Conservation (phyloP, 1,139 yeast genomes). For the Taiozyma sp. region DNA sequence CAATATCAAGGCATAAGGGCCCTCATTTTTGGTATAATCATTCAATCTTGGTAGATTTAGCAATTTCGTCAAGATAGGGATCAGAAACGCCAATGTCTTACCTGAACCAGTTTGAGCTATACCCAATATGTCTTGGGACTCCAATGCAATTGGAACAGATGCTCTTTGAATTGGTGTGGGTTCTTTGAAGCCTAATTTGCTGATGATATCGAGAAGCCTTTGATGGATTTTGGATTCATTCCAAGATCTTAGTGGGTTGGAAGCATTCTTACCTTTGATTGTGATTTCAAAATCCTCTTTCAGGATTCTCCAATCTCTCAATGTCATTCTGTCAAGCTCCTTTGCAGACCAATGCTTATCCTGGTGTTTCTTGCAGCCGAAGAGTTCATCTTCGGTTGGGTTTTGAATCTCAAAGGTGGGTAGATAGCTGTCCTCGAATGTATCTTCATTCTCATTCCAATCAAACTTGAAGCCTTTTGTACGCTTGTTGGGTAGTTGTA, state of each 20-base stretch:
- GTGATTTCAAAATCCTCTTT: conserved; percentile 71
- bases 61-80: conserved; percentile 66
- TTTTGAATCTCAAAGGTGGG: background rate
- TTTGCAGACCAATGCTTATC: conserved; percentile 71
- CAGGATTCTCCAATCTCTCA: conserved; percentile 86
- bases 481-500: background rate
- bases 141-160: conserved; percentile 68
- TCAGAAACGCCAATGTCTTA: conserved; percentile 77
- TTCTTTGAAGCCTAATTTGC: conserved; percentile 40
- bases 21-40: conserved; percentile 39
- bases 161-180: conserved; percentile 94
- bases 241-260: conserved; percentile 73
- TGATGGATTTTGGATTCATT: conserved; percentile 48
- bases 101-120: conserved; percentile 98
- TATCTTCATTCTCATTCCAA: conserved; percentile 69
- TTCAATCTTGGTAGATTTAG: conserved; percentile 38
- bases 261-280: conserved; percentile 44
- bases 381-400: conserved; percentile 21
- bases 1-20: conserved; percentile 62
- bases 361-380: conserved; percentile 10
- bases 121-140: conserved; percentile 66
- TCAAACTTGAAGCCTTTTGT: conserved; percentile 46
- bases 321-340: conserved; percentile 55
- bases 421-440: conserved; percentile 27
- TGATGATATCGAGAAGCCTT: conserved; percentile 34